These are phyloP conservation scores for Ceratobasidium papillatum DNA, from an alignment of 1,284 basidiomycete species.

Conservation along the genomic window DNA sequence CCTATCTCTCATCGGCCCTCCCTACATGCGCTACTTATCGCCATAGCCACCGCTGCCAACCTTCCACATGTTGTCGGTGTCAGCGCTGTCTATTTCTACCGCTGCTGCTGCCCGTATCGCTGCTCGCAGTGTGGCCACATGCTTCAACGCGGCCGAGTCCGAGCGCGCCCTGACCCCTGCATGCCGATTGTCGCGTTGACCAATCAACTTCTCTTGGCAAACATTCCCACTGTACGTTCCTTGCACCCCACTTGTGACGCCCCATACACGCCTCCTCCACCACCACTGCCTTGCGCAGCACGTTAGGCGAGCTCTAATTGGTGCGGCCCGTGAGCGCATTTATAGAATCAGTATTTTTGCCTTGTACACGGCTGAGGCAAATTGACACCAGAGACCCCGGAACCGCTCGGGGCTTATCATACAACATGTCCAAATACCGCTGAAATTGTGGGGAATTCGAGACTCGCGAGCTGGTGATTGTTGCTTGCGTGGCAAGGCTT, in stretches of 20 bases:
- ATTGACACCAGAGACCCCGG: not conserved
- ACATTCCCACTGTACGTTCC: slow-evolving; percentile 36
- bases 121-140: not conserved
- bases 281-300: slow-evolving; percentile 36
- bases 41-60: slow-evolving; percentile 4
- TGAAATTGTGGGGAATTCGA: slow-evolving; percentile 16
- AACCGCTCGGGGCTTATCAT: slow-evolving; percentile 32
- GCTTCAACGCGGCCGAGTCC: not conserved
- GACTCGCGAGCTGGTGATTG: not conserved
- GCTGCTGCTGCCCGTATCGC: not conserved
- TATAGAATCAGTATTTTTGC: slow-evolving; percentile 13
- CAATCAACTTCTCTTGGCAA: slow-evolving; percentile 34
- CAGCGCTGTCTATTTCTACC: not conserved
- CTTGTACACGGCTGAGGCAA: slow-evolving; percentile 10
- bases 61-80: not conserved
- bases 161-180: slow-evolving; percentile 19
- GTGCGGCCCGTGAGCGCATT: slow-evolving; percentile 1
- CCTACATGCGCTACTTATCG: slow-evolving; percentile 1
- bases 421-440: slow-evolving; percentile 9
- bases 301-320: not conserved
- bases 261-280: slow-evolving; percentile 1
- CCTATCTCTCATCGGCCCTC: not conserved
- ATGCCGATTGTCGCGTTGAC: slow-evolving; percentile 21
- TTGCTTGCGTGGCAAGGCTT: slow-evolving; percentile 17
- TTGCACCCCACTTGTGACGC: slow-evolving; percentile 8